A percentile compares a stretch with the other conserved stretches of the same genome.
phyloP scores from a whole-genome alignment of 352 stramenopile genomes.

The Phytophthora meadii region DNA sequence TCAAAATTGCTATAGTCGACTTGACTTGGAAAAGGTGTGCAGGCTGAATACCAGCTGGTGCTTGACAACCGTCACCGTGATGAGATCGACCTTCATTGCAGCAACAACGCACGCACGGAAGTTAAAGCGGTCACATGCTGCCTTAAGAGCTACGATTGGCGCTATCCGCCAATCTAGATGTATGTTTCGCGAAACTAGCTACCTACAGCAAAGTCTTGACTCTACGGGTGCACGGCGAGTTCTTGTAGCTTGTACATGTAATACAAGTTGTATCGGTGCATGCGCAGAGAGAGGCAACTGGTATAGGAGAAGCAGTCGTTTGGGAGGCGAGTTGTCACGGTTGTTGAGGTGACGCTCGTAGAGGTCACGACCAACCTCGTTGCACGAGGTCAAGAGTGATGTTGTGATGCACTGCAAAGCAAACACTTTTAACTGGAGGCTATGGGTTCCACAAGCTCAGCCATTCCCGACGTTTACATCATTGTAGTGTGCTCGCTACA shows the following conservation, averaged over 20 bases:
- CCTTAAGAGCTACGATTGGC: no score
- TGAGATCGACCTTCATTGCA: not conserved
- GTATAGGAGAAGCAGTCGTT: conserved; percentile 10
- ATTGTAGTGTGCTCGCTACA: no score
- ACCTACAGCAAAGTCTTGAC: no score
- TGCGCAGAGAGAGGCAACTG: conserved; percentile 5
- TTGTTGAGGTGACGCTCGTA: no score
- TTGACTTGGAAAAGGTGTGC: conserved; percentile 3
- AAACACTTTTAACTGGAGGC: no score
- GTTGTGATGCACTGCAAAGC: not conserved
- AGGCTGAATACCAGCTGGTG: conserved; percentile 9
- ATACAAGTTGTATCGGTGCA: not conserved
- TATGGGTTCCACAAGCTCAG: no score
- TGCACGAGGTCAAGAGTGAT: conserved; percentile 2
- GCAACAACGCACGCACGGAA: no score
- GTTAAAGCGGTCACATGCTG: no score
- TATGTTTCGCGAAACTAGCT: no score
- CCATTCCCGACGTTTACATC: no score
- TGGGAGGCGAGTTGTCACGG: conserved; percentile 2
- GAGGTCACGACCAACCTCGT: no score
- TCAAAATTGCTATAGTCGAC: conserved; percentile 16
- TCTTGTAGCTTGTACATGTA: not conserved
- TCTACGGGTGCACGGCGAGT: not conserved
- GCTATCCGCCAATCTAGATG: no score
- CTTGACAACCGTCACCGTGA: not conserved